phyloP scores from a whole-genome alignment of 345 rosid genomes.

The Eucalyptus melliodora region DNA sequence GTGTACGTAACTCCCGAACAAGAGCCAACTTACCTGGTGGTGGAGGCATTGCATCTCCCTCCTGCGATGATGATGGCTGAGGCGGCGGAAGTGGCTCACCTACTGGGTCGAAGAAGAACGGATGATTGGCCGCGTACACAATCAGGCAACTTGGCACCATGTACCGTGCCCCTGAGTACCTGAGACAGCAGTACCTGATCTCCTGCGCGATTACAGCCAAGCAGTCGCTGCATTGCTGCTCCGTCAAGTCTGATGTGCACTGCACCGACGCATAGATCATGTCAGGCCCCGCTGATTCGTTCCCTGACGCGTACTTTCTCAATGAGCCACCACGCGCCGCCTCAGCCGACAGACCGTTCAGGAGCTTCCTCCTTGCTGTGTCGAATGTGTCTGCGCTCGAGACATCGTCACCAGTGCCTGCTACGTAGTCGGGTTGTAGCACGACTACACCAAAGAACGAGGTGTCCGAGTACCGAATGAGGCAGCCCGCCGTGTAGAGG shows the following conservation, averaged over 20 bases:
- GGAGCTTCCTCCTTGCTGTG: neutral
- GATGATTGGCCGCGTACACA: neutral
- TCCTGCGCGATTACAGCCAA: neutral
- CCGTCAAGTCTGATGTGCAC: neutral
- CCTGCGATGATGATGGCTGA: neutral
- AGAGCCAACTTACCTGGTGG: neutral
- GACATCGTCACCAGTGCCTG: rapidly evolving
- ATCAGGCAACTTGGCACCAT: neutral
- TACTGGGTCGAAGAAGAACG: neutral
- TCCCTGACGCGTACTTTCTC: neutral
- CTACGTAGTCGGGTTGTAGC: neutral
- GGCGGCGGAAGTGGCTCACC: neutral
- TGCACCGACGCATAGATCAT: neutral
- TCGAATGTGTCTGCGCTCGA: neutral
- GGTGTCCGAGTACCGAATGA: neutral
- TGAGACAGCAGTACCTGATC: neutral
- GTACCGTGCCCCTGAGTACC: neutral
- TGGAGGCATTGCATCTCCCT: neutral
- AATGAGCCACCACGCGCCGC: neutral
- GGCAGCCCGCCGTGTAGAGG: neutral
- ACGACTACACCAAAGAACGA: neutral
- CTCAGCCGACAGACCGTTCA: neutral
- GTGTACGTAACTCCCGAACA: neutral
- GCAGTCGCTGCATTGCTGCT: neutral
- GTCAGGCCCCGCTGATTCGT: neutral